These are phyloP conservation scores for Alliaria petiolata DNA, from an alignment of 345 rosid genomes.

Conservation along the genomic window DNA sequence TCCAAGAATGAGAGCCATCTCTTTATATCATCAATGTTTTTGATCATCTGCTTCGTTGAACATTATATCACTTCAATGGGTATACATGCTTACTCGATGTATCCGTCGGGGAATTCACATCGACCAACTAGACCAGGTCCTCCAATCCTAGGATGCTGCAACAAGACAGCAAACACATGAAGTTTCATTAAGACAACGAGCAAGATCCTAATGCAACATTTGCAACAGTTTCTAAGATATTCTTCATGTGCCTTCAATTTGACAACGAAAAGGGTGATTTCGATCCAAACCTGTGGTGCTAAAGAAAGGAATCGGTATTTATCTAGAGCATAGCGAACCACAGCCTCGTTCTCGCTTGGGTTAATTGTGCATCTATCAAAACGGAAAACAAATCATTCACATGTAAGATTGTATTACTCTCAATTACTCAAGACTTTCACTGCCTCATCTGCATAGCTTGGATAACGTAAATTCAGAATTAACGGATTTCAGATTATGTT, in stretches of 20 bases:
- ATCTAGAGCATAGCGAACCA: slow-evolving; percentile 92
- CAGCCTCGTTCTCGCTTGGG: slow-evolving; percentile 93
- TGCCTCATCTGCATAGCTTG: not conserved
- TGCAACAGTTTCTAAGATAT: not conserved
- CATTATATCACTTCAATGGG: not conserved
- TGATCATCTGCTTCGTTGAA: not conserved
- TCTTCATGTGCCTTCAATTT: not conserved
- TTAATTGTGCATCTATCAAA: slow-evolving; percentile 81
- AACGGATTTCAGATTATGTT: not conserved
- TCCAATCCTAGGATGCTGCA: slow-evolving; percentile 84
- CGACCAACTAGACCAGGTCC: slow-evolving; percentile 90
- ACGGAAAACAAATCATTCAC: slow-evolving; percentile 8
- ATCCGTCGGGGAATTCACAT: slow-evolving; percentile 70
- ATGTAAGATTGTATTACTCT: not conserved
- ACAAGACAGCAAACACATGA: not conserved
- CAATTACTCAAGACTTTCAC: not conserved
- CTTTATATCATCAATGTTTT: slow-evolving; percentile 2
- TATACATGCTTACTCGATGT: slow-evolving; percentile 58
- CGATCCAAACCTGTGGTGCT: slow-evolving; percentile 70
- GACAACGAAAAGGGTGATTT: not conserved
- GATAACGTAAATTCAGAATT: not conserved
- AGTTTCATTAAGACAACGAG: not conserved
- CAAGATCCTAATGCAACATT: not conserved
- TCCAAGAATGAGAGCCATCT: not conserved
- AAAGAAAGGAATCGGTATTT: slow-evolving; percentile 73